Conservation (phyloP, 805 yeast genomes). For the Kuraishia molischiana region DNA sequence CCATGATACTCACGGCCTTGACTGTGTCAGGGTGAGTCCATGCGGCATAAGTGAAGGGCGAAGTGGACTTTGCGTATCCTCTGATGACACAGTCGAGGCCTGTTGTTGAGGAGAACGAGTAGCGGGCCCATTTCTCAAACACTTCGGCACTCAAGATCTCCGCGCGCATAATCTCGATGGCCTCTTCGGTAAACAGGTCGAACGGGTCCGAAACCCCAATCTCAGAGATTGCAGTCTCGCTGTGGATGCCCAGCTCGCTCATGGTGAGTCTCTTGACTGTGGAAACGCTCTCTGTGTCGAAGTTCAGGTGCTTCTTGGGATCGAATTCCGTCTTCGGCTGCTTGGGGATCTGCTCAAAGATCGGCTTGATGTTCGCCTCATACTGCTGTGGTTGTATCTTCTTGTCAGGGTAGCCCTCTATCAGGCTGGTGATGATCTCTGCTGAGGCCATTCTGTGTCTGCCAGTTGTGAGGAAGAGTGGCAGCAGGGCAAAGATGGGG, state of each 20-base stretch:
- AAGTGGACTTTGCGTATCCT: conserved; percentile 35
- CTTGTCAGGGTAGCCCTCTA: conserved; percentile 27
- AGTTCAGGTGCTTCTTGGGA: conserved; percentile 27
- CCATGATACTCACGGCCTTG: conserved; percentile 45
- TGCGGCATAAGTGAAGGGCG: conserved; percentile 45
- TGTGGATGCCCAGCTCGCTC: conserved; percentile 38
- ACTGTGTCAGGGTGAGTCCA: conserved; percentile 52
- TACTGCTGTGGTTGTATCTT: conserved; percentile 23
- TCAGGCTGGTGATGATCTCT: conserved; percentile 21
- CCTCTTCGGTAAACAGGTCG: conserved; percentile 52
- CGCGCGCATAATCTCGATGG: conserved; percentile 46
- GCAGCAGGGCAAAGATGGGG: too few relatives aligned
- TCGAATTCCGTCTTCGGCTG: conserved; percentile 24
- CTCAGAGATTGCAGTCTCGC: conserved; percentile 37
- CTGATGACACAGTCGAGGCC: conserved; percentile 41
- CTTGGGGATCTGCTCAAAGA: conserved; percentile 12
- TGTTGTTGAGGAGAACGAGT: conserved; percentile 30
- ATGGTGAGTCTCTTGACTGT: conserved; percentile 30
- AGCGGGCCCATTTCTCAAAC: conserved; percentile 34
- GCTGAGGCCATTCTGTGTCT: conserved; percentile 25
- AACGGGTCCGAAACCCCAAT: conserved; percentile 53
- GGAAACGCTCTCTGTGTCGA: conserved; percentile 23
- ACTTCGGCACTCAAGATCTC: conserved; percentile 39
- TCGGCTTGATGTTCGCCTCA: conserved; percentile 21
- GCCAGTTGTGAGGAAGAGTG: too few relatives aligned